Conservation (phyloP, 2,329 filamentous ascomycete genomes). For the Aspergillus uvarum region DNA sequence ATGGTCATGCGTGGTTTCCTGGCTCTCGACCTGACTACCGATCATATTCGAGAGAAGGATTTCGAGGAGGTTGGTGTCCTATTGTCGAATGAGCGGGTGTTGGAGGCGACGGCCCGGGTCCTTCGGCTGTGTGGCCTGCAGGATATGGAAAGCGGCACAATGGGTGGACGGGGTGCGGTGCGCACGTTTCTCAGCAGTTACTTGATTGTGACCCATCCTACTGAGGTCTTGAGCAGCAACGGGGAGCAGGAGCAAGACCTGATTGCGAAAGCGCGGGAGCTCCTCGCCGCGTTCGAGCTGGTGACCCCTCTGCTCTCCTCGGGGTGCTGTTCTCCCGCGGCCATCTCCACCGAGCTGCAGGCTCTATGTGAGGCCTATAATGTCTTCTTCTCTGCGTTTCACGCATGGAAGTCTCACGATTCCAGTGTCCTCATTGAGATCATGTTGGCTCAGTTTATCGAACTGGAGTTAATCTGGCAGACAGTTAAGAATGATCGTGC, state of each 20-base stretch:
- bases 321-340: constrained; percentile 37
- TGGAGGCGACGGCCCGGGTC: constrained; percentile 54
- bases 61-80: constrained; percentile 61
- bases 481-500: constrained; percentile 63
- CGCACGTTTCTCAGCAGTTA: constrained; percentile 64
- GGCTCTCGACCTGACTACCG: constrained; percentile 53
- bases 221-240: constrained; percentile 59
- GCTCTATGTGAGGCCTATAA: constrained; percentile 57
- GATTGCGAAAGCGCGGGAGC: constrained; percentile 59
- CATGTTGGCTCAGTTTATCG: constrained; percentile 66
- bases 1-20: constrained; percentile 53
- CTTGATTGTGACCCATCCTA: constrained; percentile 61
- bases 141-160: constrained; percentile 50
- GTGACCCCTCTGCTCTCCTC: constrained; percentile 51
- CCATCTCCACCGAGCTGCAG: constrained; percentile 50
- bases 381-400: constrained; percentile 62
- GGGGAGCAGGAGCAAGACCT: constrained; percentile 64
- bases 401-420: constrained; percentile 65
- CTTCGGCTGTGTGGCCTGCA: constrained; percentile 58
- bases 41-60: constrained; percentile 51
- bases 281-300: constrained; percentile 58
- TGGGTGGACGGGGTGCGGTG: constrained; percentile 53
- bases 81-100: constrained; percentile 55
- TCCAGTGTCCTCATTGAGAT: constrained; percentile 63
- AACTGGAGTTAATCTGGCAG: constrained; percentile 66